phyloP scores from a whole-genome alignment of 2,329 filamentous ascomycete genomes.

The Ceratocystis destructans region DNA sequence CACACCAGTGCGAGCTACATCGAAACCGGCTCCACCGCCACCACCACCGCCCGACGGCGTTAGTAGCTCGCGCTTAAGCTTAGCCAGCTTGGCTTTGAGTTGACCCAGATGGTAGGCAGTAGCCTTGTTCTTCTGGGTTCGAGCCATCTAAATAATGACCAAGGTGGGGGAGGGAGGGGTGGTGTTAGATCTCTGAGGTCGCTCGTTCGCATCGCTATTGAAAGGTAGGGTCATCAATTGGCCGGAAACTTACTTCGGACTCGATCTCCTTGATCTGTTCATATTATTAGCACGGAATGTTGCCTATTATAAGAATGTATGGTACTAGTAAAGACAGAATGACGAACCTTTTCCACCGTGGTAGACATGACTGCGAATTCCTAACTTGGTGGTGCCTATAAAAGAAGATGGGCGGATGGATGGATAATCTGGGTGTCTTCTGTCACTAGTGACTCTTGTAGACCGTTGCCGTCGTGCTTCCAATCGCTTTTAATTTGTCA shows the following conservation, averaged over 20 bases:
- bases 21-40: slow-evolving; percentile 78
- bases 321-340: slow-evolving; percentile 12
- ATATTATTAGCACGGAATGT: slow-evolving; percentile 9
- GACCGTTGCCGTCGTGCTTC: background rate
- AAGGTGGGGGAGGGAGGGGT: slow-evolving; percentile 18
- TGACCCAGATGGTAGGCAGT: slow-evolving; percentile 90
- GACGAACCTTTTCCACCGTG: slow-evolving; percentile 76
- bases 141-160: slow-evolving; percentile 56
- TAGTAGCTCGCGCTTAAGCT: slow-evolving; percentile 89
- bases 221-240: background rate
- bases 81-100: slow-evolving; percentile 94
- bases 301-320: background rate
- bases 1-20: slow-evolving; percentile 93
- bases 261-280: slow-evolving; percentile 88
- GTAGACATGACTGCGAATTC: slow-evolving; percentile 56
- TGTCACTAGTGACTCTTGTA: background rate
- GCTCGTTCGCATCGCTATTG: background rate
- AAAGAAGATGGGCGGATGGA: background rate
- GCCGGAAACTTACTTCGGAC: slow-evolving; percentile 56
- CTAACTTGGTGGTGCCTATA: background rate
- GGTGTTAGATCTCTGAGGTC: slow-evolving; percentile 16
- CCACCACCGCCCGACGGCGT: slow-evolving; percentile 75
- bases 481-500: too few species aligned
- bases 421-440: too few species aligned
- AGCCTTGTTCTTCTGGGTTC: slow-evolving; percentile 94